Evolutionary conservation across 2,329 filamentous ascomycete genomes (phyloP).

Genomic region (Sporothrix schenckii): DNA sequence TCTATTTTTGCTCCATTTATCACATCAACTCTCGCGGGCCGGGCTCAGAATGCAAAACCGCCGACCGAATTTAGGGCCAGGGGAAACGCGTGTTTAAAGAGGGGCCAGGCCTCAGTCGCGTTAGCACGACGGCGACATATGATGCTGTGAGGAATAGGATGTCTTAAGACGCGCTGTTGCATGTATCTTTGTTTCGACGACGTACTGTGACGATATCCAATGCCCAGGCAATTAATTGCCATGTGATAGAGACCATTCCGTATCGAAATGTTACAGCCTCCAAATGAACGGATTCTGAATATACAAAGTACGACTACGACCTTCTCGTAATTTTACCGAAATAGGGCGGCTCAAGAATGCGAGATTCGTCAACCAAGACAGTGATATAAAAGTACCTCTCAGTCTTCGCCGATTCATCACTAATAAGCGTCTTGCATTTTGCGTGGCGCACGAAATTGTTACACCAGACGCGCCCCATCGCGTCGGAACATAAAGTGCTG

Average conservation of each 20-base stretch:
- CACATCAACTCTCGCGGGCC: neutral
- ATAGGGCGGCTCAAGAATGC: neutral
- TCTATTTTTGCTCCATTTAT: neutral
- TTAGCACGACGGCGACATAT: neutral
- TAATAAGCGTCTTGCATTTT: neutral
- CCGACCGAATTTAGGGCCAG: conserved; percentile 20
- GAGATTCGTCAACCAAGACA: conserved; percentile 7
- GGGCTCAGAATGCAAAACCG: conserved; percentile 14
- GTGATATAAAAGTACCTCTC: neutral
- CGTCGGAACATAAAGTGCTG: neutral
- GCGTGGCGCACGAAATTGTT: neutral
- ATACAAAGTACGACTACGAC: neutral
- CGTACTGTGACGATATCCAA: neutral
- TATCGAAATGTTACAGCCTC: neutral
- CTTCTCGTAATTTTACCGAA: neutral
- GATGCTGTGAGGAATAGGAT: neutral
- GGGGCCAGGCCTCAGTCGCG: neutral
- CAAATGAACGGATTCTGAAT: conserved; percentile 1
- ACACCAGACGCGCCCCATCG: conserved; percentile 5
- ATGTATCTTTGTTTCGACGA: neutral
- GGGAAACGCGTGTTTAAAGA: conserved; percentile 24
- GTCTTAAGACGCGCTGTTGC: neutral
- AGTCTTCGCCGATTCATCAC: neutral
- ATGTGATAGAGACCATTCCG: neutral
- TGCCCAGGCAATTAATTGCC: neutral